Evolutionary conservation across 1,284 basidiomycete genomes (phyloP).

Genomic region (Prillingera fragicola): DNA sequence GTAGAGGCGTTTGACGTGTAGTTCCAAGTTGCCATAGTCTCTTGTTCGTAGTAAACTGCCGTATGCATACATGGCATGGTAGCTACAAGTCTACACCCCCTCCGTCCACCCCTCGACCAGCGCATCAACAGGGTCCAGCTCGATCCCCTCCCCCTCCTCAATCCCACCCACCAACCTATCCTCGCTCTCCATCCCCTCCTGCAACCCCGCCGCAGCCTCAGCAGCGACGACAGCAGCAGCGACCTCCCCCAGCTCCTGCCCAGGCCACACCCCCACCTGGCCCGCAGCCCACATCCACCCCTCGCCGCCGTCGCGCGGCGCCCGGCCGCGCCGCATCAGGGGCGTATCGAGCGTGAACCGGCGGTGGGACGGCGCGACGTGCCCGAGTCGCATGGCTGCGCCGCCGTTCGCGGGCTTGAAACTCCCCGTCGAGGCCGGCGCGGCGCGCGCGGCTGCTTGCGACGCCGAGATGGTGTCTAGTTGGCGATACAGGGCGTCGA

Average conservation of each 20-base stretch:
- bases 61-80: background rate
- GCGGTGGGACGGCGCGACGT: constrained; percentile 32
- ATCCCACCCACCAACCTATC: background rate
- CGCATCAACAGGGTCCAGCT: constrained; percentile 12
- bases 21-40: too few relatives aligned
- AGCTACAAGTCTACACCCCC: background rate
- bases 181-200: background rate
- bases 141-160: background rate
- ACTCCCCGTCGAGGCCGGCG: constrained; percentile 14
- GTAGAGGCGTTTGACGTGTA: too few relatives aligned
- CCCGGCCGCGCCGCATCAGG: constrained; percentile 21
- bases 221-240: too few relatives aligned
- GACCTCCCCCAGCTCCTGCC: background rate
- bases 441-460: constrained; percentile 20
- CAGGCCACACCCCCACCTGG: constrained; percentile 15
- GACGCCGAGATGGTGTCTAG: constrained; percentile 29
- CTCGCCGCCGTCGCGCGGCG: constrained; percentile 24
- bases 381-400: constrained; percentile 18
- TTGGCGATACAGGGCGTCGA: constrained; percentile 33
- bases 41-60: too few relatives aligned
- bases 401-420: background rate
- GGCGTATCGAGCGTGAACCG: constrained; percentile 21
- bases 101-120: constrained; percentile 16
- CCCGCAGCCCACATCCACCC: constrained; percentile 31
- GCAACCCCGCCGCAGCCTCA: background rate